phyloP scores from a whole-genome alignment of 176 grass and related monocot genomes.

The Musa troglodytarum region DNA sequence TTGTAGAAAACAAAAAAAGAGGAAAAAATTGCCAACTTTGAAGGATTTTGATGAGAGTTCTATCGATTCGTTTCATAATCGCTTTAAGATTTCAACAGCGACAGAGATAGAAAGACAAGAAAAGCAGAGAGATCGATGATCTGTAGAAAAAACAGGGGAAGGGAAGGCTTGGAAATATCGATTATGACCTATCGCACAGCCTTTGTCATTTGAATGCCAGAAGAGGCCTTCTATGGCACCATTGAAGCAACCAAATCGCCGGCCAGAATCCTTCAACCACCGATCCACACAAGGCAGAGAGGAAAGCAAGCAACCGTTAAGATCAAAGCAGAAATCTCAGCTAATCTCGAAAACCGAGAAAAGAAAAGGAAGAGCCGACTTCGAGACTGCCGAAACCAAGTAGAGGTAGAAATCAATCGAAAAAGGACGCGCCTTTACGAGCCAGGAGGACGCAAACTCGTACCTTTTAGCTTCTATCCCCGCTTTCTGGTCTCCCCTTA shows the following conservation, averaged over 20 bases:
- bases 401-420: background rate
- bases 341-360: background rate
- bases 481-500: background rate
- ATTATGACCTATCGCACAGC: too few species aligned
- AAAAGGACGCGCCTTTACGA: background rate
- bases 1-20: background rate
- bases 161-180: background rate
- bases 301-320: too few species aligned
- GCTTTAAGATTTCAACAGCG: background rate
- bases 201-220: too few species aligned
- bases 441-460: background rate
- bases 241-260: background rate
- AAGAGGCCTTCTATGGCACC: background rate
- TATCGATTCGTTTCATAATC: background rate
- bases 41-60: too few species aligned
- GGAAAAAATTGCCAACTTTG: too few species aligned
- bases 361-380: background rate
- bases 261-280: too few species aligned
- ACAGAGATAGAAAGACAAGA: background rate
- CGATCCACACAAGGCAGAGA: too few species aligned
- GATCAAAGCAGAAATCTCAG: background rate
- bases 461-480: background rate
- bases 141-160: background rate
- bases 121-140: background rate
- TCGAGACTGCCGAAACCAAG: background rate